phyloP scores from a whole-genome alignment of 495 filamentous ascomycete species.

The Barbatosphaeria neglecta region DNA sequence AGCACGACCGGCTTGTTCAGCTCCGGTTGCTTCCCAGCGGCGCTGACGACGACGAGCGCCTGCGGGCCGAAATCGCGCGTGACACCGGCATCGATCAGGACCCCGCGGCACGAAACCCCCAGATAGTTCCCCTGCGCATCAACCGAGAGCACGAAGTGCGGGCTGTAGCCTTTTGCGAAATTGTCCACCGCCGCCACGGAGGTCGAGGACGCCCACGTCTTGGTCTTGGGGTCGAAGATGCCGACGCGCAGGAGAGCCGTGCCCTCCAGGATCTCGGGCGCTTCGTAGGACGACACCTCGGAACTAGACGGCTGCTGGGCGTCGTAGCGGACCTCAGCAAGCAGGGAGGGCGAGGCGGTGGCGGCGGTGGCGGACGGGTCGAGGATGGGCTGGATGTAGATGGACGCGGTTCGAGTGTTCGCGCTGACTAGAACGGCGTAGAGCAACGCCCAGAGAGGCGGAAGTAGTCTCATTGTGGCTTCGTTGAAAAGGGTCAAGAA shows the following conservation, averaged over 20 bases:
- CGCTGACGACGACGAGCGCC: conserved; percentile 36
- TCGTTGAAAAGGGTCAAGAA: not conserved
- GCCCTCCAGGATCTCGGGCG: conserved; percentile 30
- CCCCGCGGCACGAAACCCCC: conserved; percentile 27
- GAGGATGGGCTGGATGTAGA: conserved; percentile 37
- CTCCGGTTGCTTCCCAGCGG: conserved; percentile 38
- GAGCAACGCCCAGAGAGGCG: conserved; percentile 14
- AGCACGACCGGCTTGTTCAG: conserved; percentile 58
- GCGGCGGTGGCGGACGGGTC: conserved; percentile 5
- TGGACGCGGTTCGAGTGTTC: conserved; percentile 17
- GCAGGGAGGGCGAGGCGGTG: conserved; percentile 17
- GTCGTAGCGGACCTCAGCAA: conserved; percentile 39
- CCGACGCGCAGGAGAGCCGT: conserved; percentile 35
- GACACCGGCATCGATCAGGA: conserved; percentile 40
- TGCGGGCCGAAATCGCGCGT: conserved; percentile 46
- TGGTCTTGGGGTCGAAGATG: conserved; percentile 27
- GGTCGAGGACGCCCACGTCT: conserved; percentile 34
- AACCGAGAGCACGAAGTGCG: conserved; percentile 34
- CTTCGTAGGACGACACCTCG: conserved; percentile 31
- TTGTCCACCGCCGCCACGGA: conserved; percentile 33
- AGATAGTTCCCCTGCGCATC: conserved; percentile 25
- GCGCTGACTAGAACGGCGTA: conserved; percentile 15
- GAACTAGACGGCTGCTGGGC: conserved; percentile 13
- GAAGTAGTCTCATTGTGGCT: conserved; percentile 10
- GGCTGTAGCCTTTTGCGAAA: conserved; percentile 42